phyloP scores from a whole-genome alignment of 805 yeast species.

The Candida krabiensis region DNA sequence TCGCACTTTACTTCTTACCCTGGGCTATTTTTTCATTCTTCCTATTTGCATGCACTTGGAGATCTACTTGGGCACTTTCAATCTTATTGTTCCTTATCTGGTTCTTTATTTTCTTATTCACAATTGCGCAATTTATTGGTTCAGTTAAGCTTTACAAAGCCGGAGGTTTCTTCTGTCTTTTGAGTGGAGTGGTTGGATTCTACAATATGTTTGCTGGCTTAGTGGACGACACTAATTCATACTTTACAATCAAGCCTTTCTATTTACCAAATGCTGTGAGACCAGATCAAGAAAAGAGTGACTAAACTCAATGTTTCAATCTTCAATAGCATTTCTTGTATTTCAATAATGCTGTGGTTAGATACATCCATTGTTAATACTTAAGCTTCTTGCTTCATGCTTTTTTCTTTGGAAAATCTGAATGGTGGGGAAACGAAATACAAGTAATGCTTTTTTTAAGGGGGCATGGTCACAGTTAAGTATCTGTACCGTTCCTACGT shows the following conservation, averaged over 20 bases:
- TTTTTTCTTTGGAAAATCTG: no score
- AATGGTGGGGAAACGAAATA: no score
- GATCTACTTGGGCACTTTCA: constrained; percentile 45
- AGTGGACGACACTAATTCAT: constrained; percentile 55
- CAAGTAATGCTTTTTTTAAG: no score
- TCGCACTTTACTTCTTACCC: constrained; percentile 49
- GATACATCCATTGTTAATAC: no score
- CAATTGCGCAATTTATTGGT: constrained; percentile 43
- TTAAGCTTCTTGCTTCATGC: no score
- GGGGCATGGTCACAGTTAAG: no score
- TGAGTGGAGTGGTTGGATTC: constrained; percentile 44
- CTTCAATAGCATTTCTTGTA: no score
- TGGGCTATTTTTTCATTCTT: constrained; percentile 53
- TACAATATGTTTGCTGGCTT: constrained; percentile 49
- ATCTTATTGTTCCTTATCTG: constrained; percentile 42
- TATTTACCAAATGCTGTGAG: constrained; percentile 44
- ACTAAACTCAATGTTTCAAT: no score
- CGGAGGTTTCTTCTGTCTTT: constrained; percentile 49
- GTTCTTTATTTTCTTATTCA: constrained; percentile 45
- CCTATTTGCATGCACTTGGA: constrained; percentile 46
- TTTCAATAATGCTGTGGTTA: no score
- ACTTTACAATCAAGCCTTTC: constrained; percentile 49
- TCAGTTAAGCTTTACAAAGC: constrained; percentile 36
- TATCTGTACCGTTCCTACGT: no score
- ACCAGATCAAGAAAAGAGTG: constrained; percentile 13